Conservation (phyloP, 345 rosid genomes). For the Punica granatum region DNA sequence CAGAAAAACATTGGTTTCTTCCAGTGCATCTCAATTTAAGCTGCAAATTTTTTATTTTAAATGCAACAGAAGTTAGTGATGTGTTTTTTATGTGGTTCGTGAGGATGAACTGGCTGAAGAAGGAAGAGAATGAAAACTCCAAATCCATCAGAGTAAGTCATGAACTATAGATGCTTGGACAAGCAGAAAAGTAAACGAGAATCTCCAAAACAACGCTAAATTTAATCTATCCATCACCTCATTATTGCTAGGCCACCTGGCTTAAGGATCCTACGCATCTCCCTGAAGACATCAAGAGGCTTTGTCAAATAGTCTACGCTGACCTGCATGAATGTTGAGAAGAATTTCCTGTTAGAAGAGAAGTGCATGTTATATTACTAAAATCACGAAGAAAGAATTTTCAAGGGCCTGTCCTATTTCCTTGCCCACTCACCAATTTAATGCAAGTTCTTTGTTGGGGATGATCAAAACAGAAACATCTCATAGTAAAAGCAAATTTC, state of each 20-base stretch:
- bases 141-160: not conserved
- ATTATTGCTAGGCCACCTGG: slow-evolving; percentile 77
- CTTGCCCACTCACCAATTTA: not conserved
- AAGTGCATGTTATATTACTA: not conserved
- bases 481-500: slow-evolving; percentile 7
- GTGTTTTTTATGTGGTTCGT: not conserved
- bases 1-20: not conserved
- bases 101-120: not conserved
- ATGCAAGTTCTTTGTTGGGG: not conserved
- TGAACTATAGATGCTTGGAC: not conserved
- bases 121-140: not conserved
- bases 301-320: slow-evolving; percentile 84
- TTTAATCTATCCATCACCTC: slow-evolving; percentile 36
- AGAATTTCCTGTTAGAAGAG: not conserved
- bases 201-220: slow-evolving; percentile 4
- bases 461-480: slow-evolving; percentile 1
- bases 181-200: not conserved
- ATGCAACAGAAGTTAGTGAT: not conserved
- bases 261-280: slow-evolving; percentile 70
- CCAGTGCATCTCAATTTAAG: not conserved
- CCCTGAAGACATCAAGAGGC: slow-evolving; percentile 76
- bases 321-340: slow-evolving; percentile 38
- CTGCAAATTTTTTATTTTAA: not conserved
- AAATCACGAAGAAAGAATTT: not conserved
- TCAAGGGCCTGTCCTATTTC: not conserved